These are phyloP conservation scores for Carex scoparia DNA, from an alignment of 176 grass and related monocot species.

Conservation along the genomic window DNA sequence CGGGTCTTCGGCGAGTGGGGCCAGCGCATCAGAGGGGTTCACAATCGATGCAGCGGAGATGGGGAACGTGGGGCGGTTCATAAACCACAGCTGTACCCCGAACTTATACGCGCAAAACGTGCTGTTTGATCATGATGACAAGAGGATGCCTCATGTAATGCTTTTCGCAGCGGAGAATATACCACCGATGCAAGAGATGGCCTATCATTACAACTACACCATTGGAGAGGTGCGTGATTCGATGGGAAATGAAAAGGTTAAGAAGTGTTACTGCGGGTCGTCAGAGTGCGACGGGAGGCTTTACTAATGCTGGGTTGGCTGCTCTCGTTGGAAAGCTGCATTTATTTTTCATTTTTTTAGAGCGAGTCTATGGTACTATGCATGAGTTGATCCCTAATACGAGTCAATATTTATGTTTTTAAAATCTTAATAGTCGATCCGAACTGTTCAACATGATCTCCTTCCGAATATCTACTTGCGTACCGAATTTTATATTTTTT, in stretches of 20 bases:
- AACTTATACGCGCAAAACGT: constrained; percentile 75
- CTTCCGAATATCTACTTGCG: too few relatives aligned
- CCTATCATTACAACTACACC: constrained; percentile 62
- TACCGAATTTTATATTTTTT: too few relatives aligned
- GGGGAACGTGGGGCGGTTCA: constrained; percentile 77
- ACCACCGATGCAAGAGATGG: constrained; percentile 70
- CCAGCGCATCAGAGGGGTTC: constrained; percentile 39
- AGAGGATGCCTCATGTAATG: constrained; percentile 64
- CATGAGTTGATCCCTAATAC: too few relatives aligned
- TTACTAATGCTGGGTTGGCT: constrained; percentile 26
- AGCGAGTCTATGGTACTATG: too few relatives aligned
- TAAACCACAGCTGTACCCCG: constrained; percentile 72
- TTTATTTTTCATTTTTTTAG: not conserved
- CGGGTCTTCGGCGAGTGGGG: constrained; percentile 11
- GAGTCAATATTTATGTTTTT: too few relatives aligned
- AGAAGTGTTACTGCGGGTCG: constrained; percentile 53
- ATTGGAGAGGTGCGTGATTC: constrained; percentile 31
- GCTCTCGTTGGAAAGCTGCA: not conserved
- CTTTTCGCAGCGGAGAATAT: constrained; percentile 73
- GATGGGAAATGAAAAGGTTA: constrained; percentile 37
- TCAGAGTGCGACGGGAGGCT: constrained; percentile 40
- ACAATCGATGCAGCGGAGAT: constrained; percentile 52
- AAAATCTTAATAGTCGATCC: too few relatives aligned
- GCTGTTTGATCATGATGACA: constrained; percentile 66
- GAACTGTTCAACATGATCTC: too few relatives aligned